These are phyloP conservation scores for Arbutus unedo DNA, from an alignment of 148 eudicot genomes.

Conservation along the genomic window DNA sequence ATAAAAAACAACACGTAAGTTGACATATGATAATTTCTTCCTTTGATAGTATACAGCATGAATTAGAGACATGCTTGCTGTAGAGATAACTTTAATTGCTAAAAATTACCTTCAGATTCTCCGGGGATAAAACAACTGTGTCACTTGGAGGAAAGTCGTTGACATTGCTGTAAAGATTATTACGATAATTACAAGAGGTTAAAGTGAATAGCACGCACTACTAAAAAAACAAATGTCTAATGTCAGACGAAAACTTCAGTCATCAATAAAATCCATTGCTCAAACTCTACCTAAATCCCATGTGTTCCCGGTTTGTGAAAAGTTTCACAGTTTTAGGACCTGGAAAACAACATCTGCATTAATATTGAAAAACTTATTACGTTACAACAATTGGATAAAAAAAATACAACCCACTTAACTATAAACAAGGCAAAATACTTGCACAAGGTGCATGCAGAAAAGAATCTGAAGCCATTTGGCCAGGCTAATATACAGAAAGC, in stretches of 20 bases:
- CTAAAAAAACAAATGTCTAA: background rate
- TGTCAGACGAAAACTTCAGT: background rate
- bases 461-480: background rate
- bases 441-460: background rate
- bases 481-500: background rate
- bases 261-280: conserved; percentile 3
- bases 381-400: background rate
- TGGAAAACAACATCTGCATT: conserved; percentile 30
- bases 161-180: conserved; percentile 67
- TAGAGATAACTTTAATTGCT: background rate
- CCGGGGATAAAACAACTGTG: conserved; percentile 54
- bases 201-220: background rate
- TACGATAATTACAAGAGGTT: conserved; percentile 17
- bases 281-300: conserved; percentile 82
- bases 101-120: conserved; percentile 60
- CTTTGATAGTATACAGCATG: background rate
- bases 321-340: conserved; percentile 96
- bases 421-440: background rate
- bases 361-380: background rate
- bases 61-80: conserved; percentile 13
- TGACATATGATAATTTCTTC: background rate
- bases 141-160: conserved; percentile 95
- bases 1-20: background rate
- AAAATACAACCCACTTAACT: background rate
- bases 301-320: conserved; percentile 86